Percentiles rank a stretch among this genome's conserved stretches.
Evolutionary conservation across 306 rosid species (phyloP).

Genomic region (Urtica urens): DNA sequence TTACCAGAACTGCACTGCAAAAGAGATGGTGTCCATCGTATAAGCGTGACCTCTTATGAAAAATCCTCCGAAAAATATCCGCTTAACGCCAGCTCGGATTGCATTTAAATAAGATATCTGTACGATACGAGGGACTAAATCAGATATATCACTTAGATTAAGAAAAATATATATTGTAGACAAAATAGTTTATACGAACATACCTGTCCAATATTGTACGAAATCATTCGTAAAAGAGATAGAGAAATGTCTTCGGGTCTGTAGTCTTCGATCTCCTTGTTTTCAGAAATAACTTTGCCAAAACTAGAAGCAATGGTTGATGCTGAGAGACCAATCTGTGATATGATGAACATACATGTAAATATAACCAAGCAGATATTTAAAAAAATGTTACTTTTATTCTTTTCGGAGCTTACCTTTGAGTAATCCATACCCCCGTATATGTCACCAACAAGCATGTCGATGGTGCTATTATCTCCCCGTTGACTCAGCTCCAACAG

Average conservation of each 20-base stretch:
- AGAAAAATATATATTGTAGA: neutral
- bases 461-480: constrained; percentile 84
- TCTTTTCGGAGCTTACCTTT: constrained; percentile 39
- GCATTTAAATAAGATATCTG: constrained; percentile 93
- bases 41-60: constrained; percentile 98
- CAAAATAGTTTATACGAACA: constrained; percentile 9
- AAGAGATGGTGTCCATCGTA: constrained; percentile 97
- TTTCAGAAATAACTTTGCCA: constrained; percentile 83
- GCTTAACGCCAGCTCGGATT: constrained; percentile 67
- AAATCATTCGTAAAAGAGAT: constrained; percentile 94
- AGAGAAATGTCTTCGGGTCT: constrained; percentile 97
- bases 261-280: constrained; percentile 84
- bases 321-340: constrained; percentile 92
- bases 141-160: neutral
- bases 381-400: neutral
- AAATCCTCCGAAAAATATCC: constrained; percentile 97
- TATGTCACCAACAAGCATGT: constrained; percentile 99
- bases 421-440: constrained; percentile 96
- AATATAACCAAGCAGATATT: constrained; percentile 24
- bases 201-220: constrained; percentile 99
- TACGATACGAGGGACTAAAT: constrained; percentile 9
- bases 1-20: constrained; percentile 91
- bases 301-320: constrained; percentile 97
- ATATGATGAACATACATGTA: constrained; percentile 16
- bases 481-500: constrained; percentile 91